Percentiles rank a stretch among this genome's conserved stretches.
Conservation (phyloP, 176 grass and related monocot genomes). For the sorghum (Sorghum bicolor) region Sorghum_bicolor_NCBIv3 NC_012873.2:60732001-60732500, state of each 20-base stretch:
- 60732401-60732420: constrained; percentile 28
- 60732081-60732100: constrained; percentile 13
- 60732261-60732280: constrained; percentile 56
- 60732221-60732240: neutral
- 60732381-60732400: constrained; percentile 43
- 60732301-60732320: constrained; percentile 21
- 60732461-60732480: neutral
- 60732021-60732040: constrained; percentile 35
- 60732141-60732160: constrained; percentile 36
- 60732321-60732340: constrained; percentile 32
- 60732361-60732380: neutral
- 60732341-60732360: constrained; percentile 51
- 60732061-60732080: constrained; percentile 25
- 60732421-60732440: constrained; percentile 21
- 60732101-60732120: constrained; percentile 1
- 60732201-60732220: constrained; percentile 16
- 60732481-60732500: no score
- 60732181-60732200: constrained; percentile 26
- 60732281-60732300: constrained; percentile 23
- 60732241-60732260: constrained; percentile 50
- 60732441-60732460: constrained; percentile 8
- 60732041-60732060: neutral
- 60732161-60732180: constrained; percentile 58
- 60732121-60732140: constrained; percentile 7
- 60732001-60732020: neutral